A percentile compares a stretch with the other conserved stretches of the same genome.
Evolutionary conservation across 2,329 filamentous ascomycete genomes (phyloP).

Genomic region (Aspergillus thermomutatus): DNA sequence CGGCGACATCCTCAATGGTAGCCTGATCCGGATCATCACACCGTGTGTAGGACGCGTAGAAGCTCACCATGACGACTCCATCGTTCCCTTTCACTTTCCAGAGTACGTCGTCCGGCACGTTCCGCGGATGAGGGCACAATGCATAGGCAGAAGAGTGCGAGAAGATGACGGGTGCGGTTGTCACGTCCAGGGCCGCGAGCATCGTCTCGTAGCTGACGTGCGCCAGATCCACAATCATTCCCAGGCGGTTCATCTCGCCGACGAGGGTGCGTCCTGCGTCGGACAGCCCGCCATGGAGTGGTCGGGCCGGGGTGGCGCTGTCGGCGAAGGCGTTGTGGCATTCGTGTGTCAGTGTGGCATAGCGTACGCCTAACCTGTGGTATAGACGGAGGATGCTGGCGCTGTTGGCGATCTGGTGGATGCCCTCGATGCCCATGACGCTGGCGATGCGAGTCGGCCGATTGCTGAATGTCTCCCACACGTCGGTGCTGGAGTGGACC

Average conservation of each 20-base stretch:
- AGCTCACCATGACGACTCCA: constrained; percentile 42
- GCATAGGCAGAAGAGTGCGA: constrained; percentile 20
- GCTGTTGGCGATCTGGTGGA: too few relatives aligned
- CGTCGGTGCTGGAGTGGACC: too few relatives aligned
- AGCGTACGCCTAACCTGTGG: too few relatives aligned
- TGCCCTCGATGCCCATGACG: too few relatives aligned
- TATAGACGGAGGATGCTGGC: too few relatives aligned
- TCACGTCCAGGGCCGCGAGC: constrained; percentile 17
- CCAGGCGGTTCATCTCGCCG: constrained; percentile 28
- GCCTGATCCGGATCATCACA: constrained; percentile 15
- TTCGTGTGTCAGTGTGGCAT: too few relatives aligned
- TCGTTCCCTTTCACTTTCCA: constrained; percentile 33
- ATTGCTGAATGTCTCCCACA: too few relatives aligned
- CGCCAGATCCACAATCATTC: constrained; percentile 27
- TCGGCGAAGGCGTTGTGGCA: too few relatives aligned
- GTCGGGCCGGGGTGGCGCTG: too few relatives aligned
- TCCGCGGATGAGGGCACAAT: constrained; percentile 31
- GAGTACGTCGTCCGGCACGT: constrained; percentile 43
- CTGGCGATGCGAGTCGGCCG: too few relatives aligned
- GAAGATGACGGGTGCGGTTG: constrained; percentile 24
- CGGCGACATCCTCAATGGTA: constrained; percentile 33
- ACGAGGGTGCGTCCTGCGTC: constrained; percentile 1
- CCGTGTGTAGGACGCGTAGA: constrained; percentile 31
- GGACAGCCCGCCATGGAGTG: too few relatives aligned
- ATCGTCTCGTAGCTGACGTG: constrained; percentile 22